phyloP scores from a whole-genome alignment of 2,329 filamentous ascomycete species.

The Rosellinia necatrix region DNA sequence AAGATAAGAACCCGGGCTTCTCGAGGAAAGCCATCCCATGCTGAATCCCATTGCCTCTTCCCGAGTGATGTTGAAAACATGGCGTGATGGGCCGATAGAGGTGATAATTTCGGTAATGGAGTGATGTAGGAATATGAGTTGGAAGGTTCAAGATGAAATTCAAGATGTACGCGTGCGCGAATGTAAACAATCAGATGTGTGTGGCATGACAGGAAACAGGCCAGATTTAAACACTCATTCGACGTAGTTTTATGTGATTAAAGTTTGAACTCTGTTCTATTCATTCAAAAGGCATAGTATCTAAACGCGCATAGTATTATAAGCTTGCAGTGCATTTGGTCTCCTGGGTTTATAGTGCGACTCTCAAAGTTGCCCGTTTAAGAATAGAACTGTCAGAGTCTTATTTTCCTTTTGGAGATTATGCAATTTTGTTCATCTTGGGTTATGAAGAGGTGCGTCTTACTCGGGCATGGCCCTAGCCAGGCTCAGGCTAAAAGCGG shows the following conservation, averaged over 20 bases:
- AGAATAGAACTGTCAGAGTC: neutral
- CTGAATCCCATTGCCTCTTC: constrained; percentile 7
- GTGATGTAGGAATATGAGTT: constrained; percentile 8
- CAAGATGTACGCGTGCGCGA: constrained; percentile 1
- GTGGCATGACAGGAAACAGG: constrained; percentile 1
- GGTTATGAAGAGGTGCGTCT: neutral
- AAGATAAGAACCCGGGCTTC: constrained; percentile 14
- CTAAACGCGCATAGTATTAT: neutral
- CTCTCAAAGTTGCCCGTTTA: neutral
- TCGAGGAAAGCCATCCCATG: neutral
- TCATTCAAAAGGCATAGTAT: neutral
- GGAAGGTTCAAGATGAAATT: neutral
- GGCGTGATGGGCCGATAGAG: neutral
- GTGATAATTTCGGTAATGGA: constrained; percentile 6
- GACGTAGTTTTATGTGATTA: neutral
- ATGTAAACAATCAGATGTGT: neutral
- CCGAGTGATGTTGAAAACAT: constrained; percentile 10
- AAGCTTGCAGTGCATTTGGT: neutral
- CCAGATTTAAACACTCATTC: neutral
- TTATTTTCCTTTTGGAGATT: neutral
- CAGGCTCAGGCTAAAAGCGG: neutral
- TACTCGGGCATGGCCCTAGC: neutral
- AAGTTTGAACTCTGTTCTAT: neutral
- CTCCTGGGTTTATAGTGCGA: neutral
- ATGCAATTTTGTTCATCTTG: neutral